Percentiles rank a stretch among this genome's conserved stretches.
Evolutionary conservation across 441 rosid genomes (phyloP).

Genomic region (Oxalis stricta): DNA sequence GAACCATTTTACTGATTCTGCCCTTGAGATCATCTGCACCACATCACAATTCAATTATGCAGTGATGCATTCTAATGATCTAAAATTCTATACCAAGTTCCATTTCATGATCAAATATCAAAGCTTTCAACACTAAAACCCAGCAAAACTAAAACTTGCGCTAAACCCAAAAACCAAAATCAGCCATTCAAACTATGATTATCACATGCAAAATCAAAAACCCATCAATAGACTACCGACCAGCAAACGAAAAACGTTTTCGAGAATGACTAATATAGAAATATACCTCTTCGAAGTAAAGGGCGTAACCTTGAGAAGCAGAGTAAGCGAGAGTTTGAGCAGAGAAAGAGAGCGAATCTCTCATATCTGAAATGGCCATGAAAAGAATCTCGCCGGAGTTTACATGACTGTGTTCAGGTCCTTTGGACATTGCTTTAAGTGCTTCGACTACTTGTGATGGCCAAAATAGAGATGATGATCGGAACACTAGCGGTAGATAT

Average conservation of each 20-base stretch:
- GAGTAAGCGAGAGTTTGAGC: constrained; percentile 29
- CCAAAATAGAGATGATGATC: constrained; percentile 50
- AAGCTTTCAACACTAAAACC: no score
- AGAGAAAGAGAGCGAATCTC: constrained; percentile 31
- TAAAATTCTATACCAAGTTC: no score
- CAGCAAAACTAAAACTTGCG: background rate
- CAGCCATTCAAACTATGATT: background rate
- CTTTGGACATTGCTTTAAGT: constrained; percentile 39
- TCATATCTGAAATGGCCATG: constrained; percentile 41
- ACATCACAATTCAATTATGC: constrained; percentile 1
- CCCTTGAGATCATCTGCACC: constrained; percentile 37
- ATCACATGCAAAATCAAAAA: background rate
- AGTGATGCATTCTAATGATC: no score
- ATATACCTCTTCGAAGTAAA: constrained; percentile 69
- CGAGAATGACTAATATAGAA: background rate
- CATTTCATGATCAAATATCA: no score
- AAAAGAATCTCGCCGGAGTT: constrained; percentile 47
- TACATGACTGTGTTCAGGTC: constrained; percentile 42
- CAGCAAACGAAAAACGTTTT: no score
- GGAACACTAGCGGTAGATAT: constrained; percentile 34
- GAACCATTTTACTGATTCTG: constrained; percentile 53
- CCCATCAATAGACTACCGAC: no score
- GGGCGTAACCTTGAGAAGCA: constrained; percentile 43
- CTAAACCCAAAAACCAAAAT: background rate
- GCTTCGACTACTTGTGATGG: constrained; percentile 46